phyloP scores from a whole-genome alignment of 1,284 basidiomycete species.

The Boletus sp. region DNA sequence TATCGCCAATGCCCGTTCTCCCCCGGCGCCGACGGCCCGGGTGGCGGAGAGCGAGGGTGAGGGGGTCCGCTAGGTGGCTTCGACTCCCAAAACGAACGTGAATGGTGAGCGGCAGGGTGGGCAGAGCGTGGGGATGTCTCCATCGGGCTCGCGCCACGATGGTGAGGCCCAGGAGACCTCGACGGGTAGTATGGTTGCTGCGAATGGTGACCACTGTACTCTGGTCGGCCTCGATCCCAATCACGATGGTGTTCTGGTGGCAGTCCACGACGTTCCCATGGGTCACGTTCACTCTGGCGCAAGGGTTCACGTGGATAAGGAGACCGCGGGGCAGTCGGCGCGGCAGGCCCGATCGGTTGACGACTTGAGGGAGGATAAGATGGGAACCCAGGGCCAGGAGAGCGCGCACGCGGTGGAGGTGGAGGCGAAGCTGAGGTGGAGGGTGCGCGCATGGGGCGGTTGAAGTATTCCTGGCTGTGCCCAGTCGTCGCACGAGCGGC shows the following conservation, averaged over 20 bases:
- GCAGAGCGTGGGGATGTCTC: conserved; percentile 52
- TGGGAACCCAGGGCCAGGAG: conserved; percentile 45
- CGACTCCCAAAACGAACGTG: conserved; percentile 31
- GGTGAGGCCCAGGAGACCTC: conserved; percentile 31
- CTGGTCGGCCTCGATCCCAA: conserved; percentile 50
- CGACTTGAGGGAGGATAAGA: conserved; percentile 42
- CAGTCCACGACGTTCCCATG: conserved; percentile 52
- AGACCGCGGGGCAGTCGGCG: conserved; percentile 50
- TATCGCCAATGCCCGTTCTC: conserved; percentile 34
- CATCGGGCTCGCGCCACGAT: conserved; percentile 37
- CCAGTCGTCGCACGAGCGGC: conserved; percentile 35
- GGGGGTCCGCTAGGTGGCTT: conserved; percentile 29
- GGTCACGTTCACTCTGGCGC: conserved; percentile 41
- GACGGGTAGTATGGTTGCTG: conserved; percentile 32
- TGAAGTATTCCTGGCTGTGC: conserved; percentile 49
- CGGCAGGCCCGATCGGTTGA: conserved; percentile 53
- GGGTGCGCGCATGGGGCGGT: conserved; percentile 42
- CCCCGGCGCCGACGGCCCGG: conserved; percentile 10
- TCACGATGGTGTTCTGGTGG: conserved; percentile 42
- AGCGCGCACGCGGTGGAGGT: conserved; percentile 42
- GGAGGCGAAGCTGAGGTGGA: conserved; percentile 58
- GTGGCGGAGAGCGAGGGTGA: conserved; percentile 27
- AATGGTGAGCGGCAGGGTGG: conserved; percentile 32
- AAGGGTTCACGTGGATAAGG: conserved; percentile 47
- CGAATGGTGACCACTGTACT: conserved; percentile 41